phyloP scores from a whole-genome alignment of 148 eudicot genomes.

The Salicornia ramosissima region DNA sequence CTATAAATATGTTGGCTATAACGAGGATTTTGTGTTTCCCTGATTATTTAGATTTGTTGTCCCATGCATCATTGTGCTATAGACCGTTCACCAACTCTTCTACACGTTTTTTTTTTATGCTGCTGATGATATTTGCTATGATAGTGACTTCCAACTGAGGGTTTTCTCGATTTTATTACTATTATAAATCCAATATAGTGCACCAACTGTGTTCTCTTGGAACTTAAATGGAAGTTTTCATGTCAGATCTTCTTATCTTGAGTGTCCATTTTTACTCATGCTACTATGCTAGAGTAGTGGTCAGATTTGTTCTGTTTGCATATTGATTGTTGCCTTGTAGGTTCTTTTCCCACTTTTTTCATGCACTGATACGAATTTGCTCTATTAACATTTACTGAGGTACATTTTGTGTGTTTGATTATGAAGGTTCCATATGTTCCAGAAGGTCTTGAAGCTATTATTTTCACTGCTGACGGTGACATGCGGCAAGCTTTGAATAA shows the following conservation, averaged over 20 bases:
- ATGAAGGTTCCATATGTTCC: constrained; percentile 80
- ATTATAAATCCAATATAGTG: background rate
- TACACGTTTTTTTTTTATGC: background rate
- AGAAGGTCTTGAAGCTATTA: constrained; percentile 92
- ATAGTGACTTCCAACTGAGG: constrained; percentile 5
- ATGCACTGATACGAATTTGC: background rate
- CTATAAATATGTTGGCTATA: background rate
- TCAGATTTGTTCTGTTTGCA: background rate
- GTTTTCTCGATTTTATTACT: background rate
- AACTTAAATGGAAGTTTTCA: background rate
- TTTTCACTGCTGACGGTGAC: constrained; percentile 98
- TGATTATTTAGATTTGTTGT: background rate
- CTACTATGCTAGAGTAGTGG: background rate
- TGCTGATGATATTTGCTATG: background rate
- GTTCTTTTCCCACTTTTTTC: background rate
- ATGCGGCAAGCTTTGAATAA: constrained; percentile 98
- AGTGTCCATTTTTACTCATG: background rate
- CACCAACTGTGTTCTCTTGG: background rate
- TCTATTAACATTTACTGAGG: constrained; percentile 9
- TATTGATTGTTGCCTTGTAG: background rate
- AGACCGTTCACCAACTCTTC: background rate
- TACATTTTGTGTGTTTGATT: constrained; percentile 11
- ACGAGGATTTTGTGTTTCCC: too few species aligned
- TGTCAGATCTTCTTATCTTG: background rate
- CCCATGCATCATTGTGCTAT: background rate